These are phyloP conservation scores for Rhodotorula graminis DNA, from an alignment of 768 basidiomycete genomes.

Conservation along the genomic window DNA sequence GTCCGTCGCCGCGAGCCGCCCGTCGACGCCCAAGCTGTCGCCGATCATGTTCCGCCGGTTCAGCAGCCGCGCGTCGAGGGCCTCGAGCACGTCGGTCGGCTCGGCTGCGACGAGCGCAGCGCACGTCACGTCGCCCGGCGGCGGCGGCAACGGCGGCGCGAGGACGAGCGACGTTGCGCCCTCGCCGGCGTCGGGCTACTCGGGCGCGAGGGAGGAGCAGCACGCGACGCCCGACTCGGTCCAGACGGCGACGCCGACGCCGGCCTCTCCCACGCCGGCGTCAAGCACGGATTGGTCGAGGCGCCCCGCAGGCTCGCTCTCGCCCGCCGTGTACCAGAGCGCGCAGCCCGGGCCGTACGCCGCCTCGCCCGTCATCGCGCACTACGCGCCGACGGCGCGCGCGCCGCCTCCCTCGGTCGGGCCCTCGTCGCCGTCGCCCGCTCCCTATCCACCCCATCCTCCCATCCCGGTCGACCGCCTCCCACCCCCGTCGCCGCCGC, in stretches of 20 bases:
- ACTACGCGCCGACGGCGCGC: too few relatives aligned
- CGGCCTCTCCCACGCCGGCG: background rate
- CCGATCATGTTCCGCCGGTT: background rate
- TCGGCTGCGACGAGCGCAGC: background rate
- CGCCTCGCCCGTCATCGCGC: too few relatives aligned
- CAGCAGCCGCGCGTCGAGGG: background rate
- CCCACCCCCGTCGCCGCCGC: too few relatives aligned
- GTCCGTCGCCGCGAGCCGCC: background rate
- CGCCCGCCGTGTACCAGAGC: too few relatives aligned
- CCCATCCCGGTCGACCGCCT: too few relatives aligned
- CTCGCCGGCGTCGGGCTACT: background rate
- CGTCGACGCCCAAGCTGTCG: background rate
- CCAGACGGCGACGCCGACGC: slow-evolving; percentile 5
- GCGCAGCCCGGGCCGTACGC: too few relatives aligned
- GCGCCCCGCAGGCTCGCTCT: background rate
- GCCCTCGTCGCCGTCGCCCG: too few relatives aligned
- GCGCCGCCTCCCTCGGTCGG: too few relatives aligned
- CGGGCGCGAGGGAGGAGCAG: background rate
- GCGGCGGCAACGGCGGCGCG: background rate
- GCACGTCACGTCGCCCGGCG: background rate
- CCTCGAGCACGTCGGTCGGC: background rate
- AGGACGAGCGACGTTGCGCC: background rate
- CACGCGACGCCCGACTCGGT: background rate
- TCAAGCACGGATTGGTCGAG: too few relatives aligned
- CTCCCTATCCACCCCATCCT: too few relatives aligned